Evolutionary conservation across 805 yeast genomes (phyloP), one percentile per base, ranked within the genome.

Genomic region (Pichia rugopelliculosa): DNA sequence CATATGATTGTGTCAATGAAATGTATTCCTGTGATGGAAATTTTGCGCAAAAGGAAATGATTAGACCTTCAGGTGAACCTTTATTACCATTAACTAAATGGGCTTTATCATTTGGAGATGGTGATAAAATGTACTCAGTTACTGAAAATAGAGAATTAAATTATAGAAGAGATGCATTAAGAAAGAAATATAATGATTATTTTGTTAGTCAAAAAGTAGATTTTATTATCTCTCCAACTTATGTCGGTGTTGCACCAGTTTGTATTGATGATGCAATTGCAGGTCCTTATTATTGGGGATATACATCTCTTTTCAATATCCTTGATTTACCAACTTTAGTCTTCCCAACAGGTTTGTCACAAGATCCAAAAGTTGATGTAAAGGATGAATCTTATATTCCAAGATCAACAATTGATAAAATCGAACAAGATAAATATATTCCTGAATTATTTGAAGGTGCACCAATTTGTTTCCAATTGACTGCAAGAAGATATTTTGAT

Each of bases 21-120:
- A 61, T 82, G 65, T 86, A 82, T 64, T 69, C 71, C 12, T 73
- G 79, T 54, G 95, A 87, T 62, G 91, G 91, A 42, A 84, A 83
- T 60, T 62, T 66, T 51, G 75, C 71, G 49, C 82, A 80, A 58
- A 69, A 73, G 44, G 71, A 69, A 41, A 60, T 77, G 56, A 61
- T 85, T 51, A 64, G 68, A 18, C 74, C 66, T 5, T 77, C 85
- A 13, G 90, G 91, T 39, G 91, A 87, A 61, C 90, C 90, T 33
- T 63, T 81, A 49, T 61, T 69, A 15, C 80, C 80, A 50, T 72
- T 84, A 56, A 80, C 87, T 36, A 75, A 79, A 59, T 81, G 82
- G 76, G 72, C 72, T 43, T 65, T 82, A 53, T 70, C 75, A 41
- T 72, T 70, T 54, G 87, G 87, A 50, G 71, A 72, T 17, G 87